Conservation (phyloP, 1,284 basidiomycete species). For the Agaricales sp. region DNA sequence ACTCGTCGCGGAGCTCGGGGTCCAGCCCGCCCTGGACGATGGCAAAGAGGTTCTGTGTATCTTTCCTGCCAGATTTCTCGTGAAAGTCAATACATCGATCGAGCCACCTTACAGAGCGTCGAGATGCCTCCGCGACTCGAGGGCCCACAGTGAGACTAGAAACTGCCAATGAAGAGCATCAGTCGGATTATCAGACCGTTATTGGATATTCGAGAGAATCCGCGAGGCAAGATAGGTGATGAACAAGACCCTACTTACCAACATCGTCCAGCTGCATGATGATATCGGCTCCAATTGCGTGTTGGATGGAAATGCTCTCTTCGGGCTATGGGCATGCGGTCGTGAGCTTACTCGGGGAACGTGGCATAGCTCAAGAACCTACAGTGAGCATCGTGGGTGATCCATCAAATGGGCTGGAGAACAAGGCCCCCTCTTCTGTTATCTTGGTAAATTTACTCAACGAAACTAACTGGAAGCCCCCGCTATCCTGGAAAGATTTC, state of each 20-base stretch:
- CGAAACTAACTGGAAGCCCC: constrained; percentile 81
- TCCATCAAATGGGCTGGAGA: constrained; percentile 73
- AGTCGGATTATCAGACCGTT: constrained; percentile 4
- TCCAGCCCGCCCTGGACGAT: constrained; percentile 83
- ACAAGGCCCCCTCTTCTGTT: constrained; percentile 78
- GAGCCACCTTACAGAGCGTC: constrained; percentile 73
- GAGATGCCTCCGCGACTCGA: constrained; percentile 77
- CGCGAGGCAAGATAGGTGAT: not conserved
- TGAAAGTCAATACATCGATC: constrained; percentile 76
- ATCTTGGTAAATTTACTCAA: constrained; percentile 76
- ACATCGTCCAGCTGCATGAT: constrained; percentile 90
- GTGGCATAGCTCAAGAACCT: constrained; percentile 15
- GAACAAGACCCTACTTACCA: constrained; percentile 34
- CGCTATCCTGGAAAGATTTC: constrained; percentile 50
- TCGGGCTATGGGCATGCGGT: constrained; percentile 47
- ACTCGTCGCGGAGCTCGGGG: constrained; percentile 53
- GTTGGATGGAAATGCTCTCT: constrained; percentile 78
- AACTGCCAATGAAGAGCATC: constrained; percentile 28
- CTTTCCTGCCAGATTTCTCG: constrained; percentile 47
- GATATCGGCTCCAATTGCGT: constrained; percentile 80
- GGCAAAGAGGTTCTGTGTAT: constrained; percentile 73
- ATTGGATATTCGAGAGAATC: not conserved
- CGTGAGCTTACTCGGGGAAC: constrained; percentile 11
- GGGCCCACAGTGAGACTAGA: constrained; percentile 65
- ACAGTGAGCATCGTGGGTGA: constrained; percentile 80